A percentile compares a stretch with the other conserved stretches of the same genome.
Evolutionary conservation across 495 filamentous ascomycete species (phyloP).

Genomic region (Amphirosellinia nigrospora): DNA sequence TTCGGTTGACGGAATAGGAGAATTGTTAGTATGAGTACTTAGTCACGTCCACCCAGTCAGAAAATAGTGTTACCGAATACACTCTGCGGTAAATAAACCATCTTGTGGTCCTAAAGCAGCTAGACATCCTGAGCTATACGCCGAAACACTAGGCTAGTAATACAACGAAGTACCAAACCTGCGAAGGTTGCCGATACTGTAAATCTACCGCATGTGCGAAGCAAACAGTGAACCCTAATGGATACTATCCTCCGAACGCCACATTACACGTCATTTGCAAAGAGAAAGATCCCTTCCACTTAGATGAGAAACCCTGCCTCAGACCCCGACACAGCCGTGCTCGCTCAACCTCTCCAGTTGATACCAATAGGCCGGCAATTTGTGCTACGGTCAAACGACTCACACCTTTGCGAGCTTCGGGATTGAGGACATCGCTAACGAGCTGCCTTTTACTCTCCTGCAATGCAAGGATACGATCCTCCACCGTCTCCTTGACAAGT

Average conservation of each 20-base stretch:
- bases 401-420: slow-evolving; percentile 70
- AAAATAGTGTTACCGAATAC: background rate
- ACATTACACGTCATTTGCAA: background rate
- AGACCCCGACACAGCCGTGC: background rate
- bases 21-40: background rate
- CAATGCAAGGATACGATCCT: slow-evolving; percentile 86
- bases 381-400: slow-evolving; percentile 67
- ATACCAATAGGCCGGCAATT: slow-evolving; percentile 71
- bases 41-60: background rate
- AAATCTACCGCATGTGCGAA: background rate
- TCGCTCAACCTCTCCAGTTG: slow-evolving; percentile 7
- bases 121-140: background rate
- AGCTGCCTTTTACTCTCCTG: slow-evolving; percentile 83
- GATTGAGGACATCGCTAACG: slow-evolving; percentile 83
- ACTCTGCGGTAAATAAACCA: background rate
- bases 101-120: background rate
- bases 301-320: background rate
- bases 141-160: background rate
- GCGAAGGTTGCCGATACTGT: background rate
- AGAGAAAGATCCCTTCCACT: background rate
- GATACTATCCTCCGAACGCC: slow-evolving; percentile 5
- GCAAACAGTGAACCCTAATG: background rate
- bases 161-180: slow-evolving; percentile 2
- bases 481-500: slow-evolving; percentile 78
- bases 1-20: background rate